phyloP scores from a whole-genome alignment of 805 yeast species.

The Saturnispora serradocipensis region DNA sequence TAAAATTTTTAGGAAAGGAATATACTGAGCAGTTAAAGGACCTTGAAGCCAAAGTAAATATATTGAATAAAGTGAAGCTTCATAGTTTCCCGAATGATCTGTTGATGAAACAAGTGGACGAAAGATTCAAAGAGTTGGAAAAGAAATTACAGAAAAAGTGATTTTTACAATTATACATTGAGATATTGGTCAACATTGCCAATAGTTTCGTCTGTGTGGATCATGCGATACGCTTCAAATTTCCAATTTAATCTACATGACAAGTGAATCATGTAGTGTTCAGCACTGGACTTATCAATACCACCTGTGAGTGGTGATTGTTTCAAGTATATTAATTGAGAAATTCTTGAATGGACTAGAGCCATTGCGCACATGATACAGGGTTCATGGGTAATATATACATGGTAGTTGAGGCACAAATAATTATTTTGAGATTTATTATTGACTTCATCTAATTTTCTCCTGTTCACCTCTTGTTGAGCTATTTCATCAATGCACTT shows the following conservation, averaged over 20 bases:
- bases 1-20: constrained; percentile 8
- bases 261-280: constrained; percentile 66
- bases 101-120: constrained; percentile 1
- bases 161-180: constrained; percentile 13
- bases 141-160: not conserved
- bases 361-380: constrained; percentile 98
- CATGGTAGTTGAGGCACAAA: constrained; percentile 66
- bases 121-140: not conserved
- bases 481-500: constrained; percentile 61
- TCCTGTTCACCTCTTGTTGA: constrained; percentile 34
- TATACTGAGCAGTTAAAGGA: constrained; percentile 13
- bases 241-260: constrained; percentile 76
- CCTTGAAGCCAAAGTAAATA: constrained; percentile 13
- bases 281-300: constrained; percentile 47
- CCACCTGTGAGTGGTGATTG: constrained; percentile 45
- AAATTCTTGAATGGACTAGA: constrained; percentile 77
- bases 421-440: constrained; percentile 31
- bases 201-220: constrained; percentile 9
- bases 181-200: constrained; percentile 19
- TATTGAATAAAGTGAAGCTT: not conserved
- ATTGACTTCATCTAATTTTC: constrained; percentile 17
- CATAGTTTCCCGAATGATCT: not conserved
- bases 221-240: constrained; percentile 39
- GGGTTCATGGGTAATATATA: constrained; percentile 90
- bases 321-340: constrained; percentile 52